Conservation (phyloP, 257 asterid genomes). For the Solanum chilense region DNA sequence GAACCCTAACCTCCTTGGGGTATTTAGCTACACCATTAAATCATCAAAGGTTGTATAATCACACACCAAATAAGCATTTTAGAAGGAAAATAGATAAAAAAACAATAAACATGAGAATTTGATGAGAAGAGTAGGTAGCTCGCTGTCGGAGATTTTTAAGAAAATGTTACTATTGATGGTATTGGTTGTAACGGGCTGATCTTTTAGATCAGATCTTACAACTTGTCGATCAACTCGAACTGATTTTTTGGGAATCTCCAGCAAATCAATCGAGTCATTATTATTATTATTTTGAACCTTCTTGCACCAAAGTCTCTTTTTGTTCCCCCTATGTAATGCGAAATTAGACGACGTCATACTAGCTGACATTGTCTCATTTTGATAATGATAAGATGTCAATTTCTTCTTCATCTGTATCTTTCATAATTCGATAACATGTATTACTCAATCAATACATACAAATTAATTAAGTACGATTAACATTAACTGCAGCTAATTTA, state of each 20-base stretch:
- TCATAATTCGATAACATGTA: conserved; percentile 11
- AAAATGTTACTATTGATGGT: too few species aligned
- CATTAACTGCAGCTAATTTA: not conserved
- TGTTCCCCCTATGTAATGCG: conserved; percentile 77
- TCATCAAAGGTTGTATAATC: too few species aligned
- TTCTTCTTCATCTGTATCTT: conserved; percentile 55
- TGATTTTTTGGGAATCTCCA: conserved; percentile 20
- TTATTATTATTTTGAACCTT: conserved; percentile 32
- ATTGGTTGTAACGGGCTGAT: conserved; percentile 1
- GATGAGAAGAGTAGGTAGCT: too few species aligned
- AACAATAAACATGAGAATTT: too few species aligned
- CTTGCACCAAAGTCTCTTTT: conserved; percentile 76
- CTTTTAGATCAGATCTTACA: conserved; percentile 50
- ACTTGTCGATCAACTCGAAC: conserved; percentile 53
- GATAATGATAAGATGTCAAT: conserved; percentile 20
- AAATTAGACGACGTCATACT: conserved; percentile 62
- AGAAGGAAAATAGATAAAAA: too few species aligned
- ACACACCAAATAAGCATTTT: too few species aligned
- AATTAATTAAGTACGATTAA: conserved; percentile 10
- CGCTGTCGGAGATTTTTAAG: too few species aligned
- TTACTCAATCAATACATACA: not conserved
- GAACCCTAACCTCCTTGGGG: too few species aligned
- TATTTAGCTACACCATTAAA: too few species aligned
- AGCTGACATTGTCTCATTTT: conserved; percentile 27
- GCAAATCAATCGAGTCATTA: conserved; percentile 32